Percentiles rank a stretch among this genome's conserved stretches.
Evolutionary conservation across 352 stramenopile genomes (phyloP).

Genomic region (Globisporangium abappressorium): DNA sequence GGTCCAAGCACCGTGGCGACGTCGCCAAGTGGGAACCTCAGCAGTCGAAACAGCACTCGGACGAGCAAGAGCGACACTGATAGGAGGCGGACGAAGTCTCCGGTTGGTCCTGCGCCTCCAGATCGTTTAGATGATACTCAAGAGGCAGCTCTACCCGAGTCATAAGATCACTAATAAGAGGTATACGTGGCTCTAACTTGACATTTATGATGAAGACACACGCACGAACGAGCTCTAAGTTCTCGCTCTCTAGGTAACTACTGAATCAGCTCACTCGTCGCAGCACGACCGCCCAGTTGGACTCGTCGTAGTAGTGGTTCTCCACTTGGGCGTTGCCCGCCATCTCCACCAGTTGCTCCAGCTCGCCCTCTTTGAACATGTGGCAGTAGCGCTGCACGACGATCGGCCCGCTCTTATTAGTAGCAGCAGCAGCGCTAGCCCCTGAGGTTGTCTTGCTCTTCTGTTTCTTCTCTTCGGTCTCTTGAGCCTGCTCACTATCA

Average conservation of each 20-base stretch:
- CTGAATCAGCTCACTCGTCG: slow-evolving; percentile 26
- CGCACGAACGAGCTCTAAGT: not conserved
- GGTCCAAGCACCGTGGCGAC: slow-evolving; percentile 13
- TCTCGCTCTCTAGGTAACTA: not conserved
- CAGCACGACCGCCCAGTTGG: slow-evolving; percentile 85
- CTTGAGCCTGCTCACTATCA: not conserved
- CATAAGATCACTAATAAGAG: not conserved
- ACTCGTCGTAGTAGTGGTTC: slow-evolving; percentile 83
- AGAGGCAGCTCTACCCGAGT: not conserved
- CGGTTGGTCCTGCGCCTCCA: not conserved
- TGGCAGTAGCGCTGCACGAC: slow-evolving; percentile 87
- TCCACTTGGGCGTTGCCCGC: slow-evolving; percentile 61
- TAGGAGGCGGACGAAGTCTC: not conserved
- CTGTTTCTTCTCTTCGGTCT: not conserved
- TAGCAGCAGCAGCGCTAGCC: not conserved
- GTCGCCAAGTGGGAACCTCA: not conserved
- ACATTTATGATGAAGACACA: not conserved
- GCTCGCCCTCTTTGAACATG: slow-evolving; percentile 86
- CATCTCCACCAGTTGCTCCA: slow-evolving; percentile 62
- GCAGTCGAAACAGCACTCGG: not conserved
- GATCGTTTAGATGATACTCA: not conserved
- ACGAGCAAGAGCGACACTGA: not conserved
- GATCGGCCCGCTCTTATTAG: slow-evolving; percentile 18
- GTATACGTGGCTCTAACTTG: not conserved
- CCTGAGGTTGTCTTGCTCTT: not conserved